phyloP scores from a whole-genome alignment of 345 rosid genomes.

The Salix caprea region DNA sequence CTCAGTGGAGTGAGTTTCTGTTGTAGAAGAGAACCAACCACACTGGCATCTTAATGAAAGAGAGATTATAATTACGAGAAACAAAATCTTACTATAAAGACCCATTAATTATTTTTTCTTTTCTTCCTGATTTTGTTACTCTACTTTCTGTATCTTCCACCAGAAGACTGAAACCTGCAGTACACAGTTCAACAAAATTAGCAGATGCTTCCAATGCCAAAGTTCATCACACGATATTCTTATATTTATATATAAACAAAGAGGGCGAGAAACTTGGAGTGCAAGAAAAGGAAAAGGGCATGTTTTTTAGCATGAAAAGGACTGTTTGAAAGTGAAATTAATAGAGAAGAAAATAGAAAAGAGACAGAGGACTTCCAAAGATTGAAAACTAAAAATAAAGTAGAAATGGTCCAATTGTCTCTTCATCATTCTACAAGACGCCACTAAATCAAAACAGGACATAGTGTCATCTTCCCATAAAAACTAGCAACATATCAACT shows the following conservation, averaged over 20 bases:
- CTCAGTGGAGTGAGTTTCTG: not conserved
- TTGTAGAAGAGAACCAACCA: slow-evolving; percentile 51
- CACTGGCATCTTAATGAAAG: slow-evolving; percentile 35
- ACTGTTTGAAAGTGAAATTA: slow-evolving; percentile 4
- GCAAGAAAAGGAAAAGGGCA: not conserved
- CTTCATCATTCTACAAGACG: too few relatives aligned
- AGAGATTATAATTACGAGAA: slow-evolving; percentile 25
- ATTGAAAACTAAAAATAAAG: too few relatives aligned
- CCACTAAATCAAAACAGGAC: too few relatives aligned
- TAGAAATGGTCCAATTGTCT: not conserved
- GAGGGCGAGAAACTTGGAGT: not conserved
- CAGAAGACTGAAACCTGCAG: not conserved
- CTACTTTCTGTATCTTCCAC: not conserved
- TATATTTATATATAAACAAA: not conserved
- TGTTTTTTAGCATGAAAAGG: not conserved
- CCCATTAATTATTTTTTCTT: slow-evolving; percentile 3
- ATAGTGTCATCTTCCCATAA: too few relatives aligned
- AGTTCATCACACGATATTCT: too few relatives aligned
- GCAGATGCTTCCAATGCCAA: too few relatives aligned
- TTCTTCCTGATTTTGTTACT: not conserved
- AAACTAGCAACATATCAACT: too few relatives aligned
- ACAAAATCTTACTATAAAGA: slow-evolving; percentile 10
- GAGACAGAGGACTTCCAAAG: too few relatives aligned
- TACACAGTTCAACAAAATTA: not conserved
- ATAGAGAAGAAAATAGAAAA: not conserved